These are phyloP conservation scores for Erysimum pusillum DNA, from an alignment of 441 rosid species.

Conservation along the genomic window DNA sequence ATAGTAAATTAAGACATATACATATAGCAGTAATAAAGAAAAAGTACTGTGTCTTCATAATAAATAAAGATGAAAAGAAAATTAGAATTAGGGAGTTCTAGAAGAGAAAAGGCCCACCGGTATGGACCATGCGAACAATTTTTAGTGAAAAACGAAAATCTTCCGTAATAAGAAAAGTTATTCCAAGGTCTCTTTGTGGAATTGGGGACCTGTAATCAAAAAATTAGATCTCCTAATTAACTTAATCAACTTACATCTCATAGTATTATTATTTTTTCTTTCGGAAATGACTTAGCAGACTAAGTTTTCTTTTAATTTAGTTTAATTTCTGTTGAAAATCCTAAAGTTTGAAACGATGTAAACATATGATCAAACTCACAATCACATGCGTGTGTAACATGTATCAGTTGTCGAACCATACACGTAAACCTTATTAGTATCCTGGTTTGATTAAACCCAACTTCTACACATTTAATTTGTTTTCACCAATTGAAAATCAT, in stretches of 20 bases:
- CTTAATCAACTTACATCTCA: conserved; percentile 1
- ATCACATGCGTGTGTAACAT: conserved; percentile 11
- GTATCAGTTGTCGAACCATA: neutral
- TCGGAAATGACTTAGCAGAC: conserved; percentile 20
- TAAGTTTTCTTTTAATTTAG: neutral
- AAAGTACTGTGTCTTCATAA: neutral
- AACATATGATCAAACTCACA: conserved; percentile 10
- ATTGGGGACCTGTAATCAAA: conserved; percentile 34
- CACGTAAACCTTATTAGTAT: conserved; percentile 20
- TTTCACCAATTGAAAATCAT: too few species aligned
- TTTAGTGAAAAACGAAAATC: conserved; percentile 15
- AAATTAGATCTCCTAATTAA: conserved; percentile 4
- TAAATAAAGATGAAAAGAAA: neutral
- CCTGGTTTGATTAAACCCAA: neutral
- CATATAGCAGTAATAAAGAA: conserved; percentile 15
- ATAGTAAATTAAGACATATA: neutral
- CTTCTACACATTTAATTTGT: too few species aligned
- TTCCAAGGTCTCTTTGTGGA: conserved; percentile 37
- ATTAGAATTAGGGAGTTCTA: conserved; percentile 19
- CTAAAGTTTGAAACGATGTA: neutral
- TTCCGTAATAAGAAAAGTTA: conserved; percentile 47
- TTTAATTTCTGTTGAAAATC: neutral
- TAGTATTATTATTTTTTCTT: neutral
- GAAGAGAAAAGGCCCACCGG: conserved; percentile 36
- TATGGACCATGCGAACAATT: conserved; percentile 22